Conservation (phyloP, 257 asterid genomes). For the Solanum chilense region DNA sequence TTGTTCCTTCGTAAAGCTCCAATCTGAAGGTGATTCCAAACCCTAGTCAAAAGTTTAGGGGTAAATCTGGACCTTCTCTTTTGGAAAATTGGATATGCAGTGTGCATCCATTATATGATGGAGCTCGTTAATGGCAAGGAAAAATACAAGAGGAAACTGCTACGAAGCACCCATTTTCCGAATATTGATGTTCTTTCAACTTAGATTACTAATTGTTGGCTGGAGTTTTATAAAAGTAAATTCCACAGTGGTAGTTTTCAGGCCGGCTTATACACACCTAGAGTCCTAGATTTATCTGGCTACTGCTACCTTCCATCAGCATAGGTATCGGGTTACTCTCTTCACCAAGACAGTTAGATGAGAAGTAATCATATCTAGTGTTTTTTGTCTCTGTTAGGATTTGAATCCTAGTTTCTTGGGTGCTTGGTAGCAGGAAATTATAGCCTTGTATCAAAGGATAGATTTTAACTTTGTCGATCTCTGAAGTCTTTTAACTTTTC, state of each 20-base stretch:
- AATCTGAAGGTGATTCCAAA: not conserved
- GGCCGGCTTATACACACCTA: not conserved
- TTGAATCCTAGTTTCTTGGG: not conserved
- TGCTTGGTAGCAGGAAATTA: not conserved
- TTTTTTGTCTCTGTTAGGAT: not conserved
- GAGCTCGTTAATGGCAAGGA: not conserved
- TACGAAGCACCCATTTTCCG: no score
- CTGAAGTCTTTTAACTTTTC: not conserved
- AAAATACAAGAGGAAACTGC: not conserved
- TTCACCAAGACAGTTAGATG: not conserved
- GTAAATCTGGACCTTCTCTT: not conserved
- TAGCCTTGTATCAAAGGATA: not conserved
- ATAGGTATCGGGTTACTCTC: not conserved
- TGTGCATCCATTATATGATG: not conserved
- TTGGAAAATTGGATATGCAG: not conserved
- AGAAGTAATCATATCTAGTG: not conserved
- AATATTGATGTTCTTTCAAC: not conserved
- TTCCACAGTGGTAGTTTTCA: not conserved
- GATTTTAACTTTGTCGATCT: not conserved
- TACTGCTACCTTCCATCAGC: not conserved
- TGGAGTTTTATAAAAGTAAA: not conserved
- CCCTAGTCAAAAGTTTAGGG: not conserved
- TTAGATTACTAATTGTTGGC: not conserved
- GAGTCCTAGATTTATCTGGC: not conserved
- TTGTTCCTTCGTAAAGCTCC: not conserved